Evolutionary conservation across 2,329 filamentous ascomycete genomes (phyloP), one percentile per base, ranked within the genome.

Genomic region (Aspergillus jensenii): DNA sequence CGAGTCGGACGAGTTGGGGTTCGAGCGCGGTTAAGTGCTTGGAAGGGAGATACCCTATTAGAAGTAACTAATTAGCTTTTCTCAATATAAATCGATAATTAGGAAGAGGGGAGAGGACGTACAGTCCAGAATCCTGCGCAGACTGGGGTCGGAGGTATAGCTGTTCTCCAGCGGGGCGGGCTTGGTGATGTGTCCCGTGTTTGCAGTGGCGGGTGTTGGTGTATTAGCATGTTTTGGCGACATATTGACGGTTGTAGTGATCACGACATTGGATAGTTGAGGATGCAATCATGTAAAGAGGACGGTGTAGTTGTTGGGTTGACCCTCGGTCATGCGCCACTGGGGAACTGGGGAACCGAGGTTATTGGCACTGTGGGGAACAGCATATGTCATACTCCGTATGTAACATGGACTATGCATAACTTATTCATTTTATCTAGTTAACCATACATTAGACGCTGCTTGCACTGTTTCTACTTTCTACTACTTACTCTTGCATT

Each of bases 141-240:
- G 78, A 52, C 78, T 81, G 6, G 71, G 72, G 68, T 87, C 84
- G 37, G 86, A 81, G 44, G 81, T 71, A 58, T 83, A 84, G 58
- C 86, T 84, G 62, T 87, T 87, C 14, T 70, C 74, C 46, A 87
- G 68, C 9, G 78, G 74, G 2, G 81, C 82, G 4, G 79, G 73
- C 40, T 78, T 70, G 63, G 86, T 84, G 62, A 87, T 84, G 71
- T 85, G 86, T 59, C 85, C 84, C 9, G 58, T 65, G 33, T 74
- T 73, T 23, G 74, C 72, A 21, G 72, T 75, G 17, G 77, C 77
- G 21, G 56, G 53, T 3, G 43, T 27, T 14, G 43, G 43, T 0
- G 14, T 14, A 2, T 39, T 12, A n/a, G 2, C 19, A 19, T 12
- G 2, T 19, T 6, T 37, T n/a, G 44, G 25, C 2, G 23, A 4